Base-by-base conservation (phyloP, 1,139 yeast species). In the Saccharomyces hybrid region DNA sequence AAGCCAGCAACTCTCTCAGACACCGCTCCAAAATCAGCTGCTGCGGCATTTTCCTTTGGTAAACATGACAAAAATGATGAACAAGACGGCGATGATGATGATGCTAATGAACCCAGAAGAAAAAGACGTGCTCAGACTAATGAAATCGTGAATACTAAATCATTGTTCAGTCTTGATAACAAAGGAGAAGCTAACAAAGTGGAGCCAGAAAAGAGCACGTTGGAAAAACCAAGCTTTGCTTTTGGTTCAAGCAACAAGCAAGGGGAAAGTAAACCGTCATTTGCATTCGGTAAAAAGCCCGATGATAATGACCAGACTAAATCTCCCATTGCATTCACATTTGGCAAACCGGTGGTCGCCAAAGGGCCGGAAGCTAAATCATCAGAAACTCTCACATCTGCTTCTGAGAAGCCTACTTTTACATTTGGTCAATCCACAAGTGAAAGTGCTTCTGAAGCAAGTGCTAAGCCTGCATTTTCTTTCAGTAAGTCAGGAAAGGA, bases 21-120 rank as follows among this genome's bases (percentile, higher is more conserved):
- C 9, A 14, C 7, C 9, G 4, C 26, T 16, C 24, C 44, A 16
- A 38, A 38, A 19, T 16, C 44, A 16, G 11, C 44, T 8, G 51
- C 32, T 31, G 38, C 55, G 14, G 27, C 50, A 14, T 48, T 50
- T 26, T 47, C 28, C 46, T 53, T 32, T 42, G 54, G 16, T 27
- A 46, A 31, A 19, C 27, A 38, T 21, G 42, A 47, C 19, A 28
- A 24, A 2, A 31, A 27, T 11, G 14, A 31, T 9, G 16, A n/a
- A 26, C 21, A 26, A n/a, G 28, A 32, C 14, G 14, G 16, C 12
- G 31, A 48, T 8, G 52, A 47, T 4, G 29, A 42, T 28, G 42
- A 50, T n/a, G 58, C 54, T 14, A 50, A 51, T 2, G 58, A 51
- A 21, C 53, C 52, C 9, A 51, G 51, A 42, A 60, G 58, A 28